Evolutionary conservation across 106 monocot species (phyloP).

Genomic region (Dendrobium chrysotoxum): DNA sequence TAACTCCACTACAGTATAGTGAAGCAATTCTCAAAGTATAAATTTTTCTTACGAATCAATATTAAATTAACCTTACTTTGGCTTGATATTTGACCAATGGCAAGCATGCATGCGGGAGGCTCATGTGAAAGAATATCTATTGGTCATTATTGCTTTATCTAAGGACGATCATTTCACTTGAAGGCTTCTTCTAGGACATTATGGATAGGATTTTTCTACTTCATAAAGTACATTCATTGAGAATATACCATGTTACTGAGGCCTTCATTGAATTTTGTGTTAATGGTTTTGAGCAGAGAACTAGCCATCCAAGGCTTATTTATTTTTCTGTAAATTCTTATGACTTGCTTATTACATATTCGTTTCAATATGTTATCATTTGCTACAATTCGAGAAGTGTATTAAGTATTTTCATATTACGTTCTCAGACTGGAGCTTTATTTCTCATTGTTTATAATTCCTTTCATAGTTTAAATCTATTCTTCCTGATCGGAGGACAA

Average conservation of each 20-base stretch:
- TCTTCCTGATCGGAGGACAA: conserved; percentile 74
- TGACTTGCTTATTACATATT: background rate
- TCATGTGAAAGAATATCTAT: background rate
- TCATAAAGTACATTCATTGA: background rate
- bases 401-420: background rate
- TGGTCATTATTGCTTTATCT: background rate
- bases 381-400: background rate
- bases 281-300: background rate
- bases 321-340: background rate
- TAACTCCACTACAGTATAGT: too few relatives aligned
- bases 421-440: background rate
- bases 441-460: conserved; percentile 5
- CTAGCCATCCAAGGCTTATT: background rate
- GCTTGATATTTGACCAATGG: too few relatives aligned
- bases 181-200: background rate
- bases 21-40: too few relatives aligned
- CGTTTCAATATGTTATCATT: background rate
- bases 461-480: conserved; percentile 87
- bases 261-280: background rate
- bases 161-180: background rate
- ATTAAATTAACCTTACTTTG: too few relatives aligned
- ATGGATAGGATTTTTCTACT: background rate
- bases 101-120: too few relatives aligned
- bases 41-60: too few relatives aligned
- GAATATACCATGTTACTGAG: background rate